These are phyloP conservation scores for Breynia disticha DNA, from an alignment of 441 rosid species.

Conservation along the genomic window DNA sequence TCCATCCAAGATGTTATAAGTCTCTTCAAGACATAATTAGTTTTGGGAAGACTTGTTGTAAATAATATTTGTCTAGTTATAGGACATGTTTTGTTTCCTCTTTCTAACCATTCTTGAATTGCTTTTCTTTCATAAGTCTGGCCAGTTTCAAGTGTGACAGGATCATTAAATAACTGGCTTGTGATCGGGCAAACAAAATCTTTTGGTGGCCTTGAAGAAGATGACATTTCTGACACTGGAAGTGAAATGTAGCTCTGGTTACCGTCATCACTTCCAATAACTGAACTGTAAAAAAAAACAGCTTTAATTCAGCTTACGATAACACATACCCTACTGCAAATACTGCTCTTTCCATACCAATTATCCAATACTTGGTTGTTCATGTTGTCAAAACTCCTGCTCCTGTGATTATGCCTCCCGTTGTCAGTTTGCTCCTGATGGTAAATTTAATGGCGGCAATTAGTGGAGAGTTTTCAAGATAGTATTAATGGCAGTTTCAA, in stretches of 20 bases:
- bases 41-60: constrained; percentile 41
- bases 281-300: constrained; percentile 23
- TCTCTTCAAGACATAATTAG: constrained; percentile 57
- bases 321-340: background rate
- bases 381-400: constrained; percentile 28
- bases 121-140: constrained; percentile 71
- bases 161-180: constrained; percentile 49
- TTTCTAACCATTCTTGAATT: constrained; percentile 58
- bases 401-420: constrained; percentile 11
- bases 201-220: constrained; percentile 48
- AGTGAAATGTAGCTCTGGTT: constrained; percentile 36
- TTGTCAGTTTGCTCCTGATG: constrained; percentile 17
- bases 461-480: background rate
- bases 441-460: constrained; percentile 16
- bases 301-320: background rate
- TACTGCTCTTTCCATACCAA: constrained; percentile 20
- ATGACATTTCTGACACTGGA: constrained; percentile 33
- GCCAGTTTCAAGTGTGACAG: constrained; percentile 71
- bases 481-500: no score
- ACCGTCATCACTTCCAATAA: constrained; percentile 36
- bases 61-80: constrained; percentile 49
- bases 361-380: constrained; percentile 23
- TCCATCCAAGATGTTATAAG: constrained; percentile 62
- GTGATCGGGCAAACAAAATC: constrained; percentile 70
- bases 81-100: constrained; percentile 57